Evolutionary conservation across 768 basidiomycete genomes (phyloP).

Genomic region (Lentinus tigrinus): DNA sequence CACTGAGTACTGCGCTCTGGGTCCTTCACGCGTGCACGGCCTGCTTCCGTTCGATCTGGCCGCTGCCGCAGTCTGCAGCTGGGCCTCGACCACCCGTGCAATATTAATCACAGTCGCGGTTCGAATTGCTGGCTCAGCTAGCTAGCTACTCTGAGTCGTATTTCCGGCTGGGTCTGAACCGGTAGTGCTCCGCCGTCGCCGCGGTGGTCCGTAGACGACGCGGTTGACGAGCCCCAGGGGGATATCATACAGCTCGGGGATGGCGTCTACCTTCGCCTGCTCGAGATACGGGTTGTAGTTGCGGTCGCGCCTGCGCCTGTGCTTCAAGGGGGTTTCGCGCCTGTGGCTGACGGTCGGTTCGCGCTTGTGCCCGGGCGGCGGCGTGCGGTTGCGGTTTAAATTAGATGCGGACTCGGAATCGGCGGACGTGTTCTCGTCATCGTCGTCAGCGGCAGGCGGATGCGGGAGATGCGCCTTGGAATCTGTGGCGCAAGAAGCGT

Average conservation of each 20-base stretch:
- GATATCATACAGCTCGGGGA: slow-evolving; percentile 76
- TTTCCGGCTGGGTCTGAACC: too few species aligned
- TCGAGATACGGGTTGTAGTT: slow-evolving; percentile 45
- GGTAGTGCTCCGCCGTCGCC: neutral
- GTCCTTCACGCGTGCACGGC: too few species aligned
- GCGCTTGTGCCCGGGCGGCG: neutral
- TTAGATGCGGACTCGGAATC: neutral
- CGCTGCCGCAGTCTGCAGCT: too few species aligned
- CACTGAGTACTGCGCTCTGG: too few species aligned
- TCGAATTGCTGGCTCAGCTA: too few species aligned
- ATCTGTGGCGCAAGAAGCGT: slow-evolving; percentile 42
- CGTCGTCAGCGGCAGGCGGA: slow-evolving; percentile 13
- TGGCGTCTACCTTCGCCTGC: slow-evolving; percentile 43
- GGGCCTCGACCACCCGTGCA: too few species aligned
- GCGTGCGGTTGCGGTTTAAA: neutral
- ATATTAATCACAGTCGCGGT: too few species aligned
- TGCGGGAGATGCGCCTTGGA: slow-evolving; percentile 51
- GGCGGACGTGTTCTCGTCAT: slow-evolving; percentile 3
- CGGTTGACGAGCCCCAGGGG: slow-evolving; percentile 81
- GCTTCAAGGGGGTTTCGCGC: neutral
- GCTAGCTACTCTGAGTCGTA: too few species aligned
- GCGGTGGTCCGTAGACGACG: slow-evolving; percentile 49
- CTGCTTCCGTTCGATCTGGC: too few species aligned
- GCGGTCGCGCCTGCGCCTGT: neutral
- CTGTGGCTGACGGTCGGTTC: neutral